phyloP scores from a whole-genome alignment of 805 yeast species.

The Cyberlindnera sargentensis region DNA sequence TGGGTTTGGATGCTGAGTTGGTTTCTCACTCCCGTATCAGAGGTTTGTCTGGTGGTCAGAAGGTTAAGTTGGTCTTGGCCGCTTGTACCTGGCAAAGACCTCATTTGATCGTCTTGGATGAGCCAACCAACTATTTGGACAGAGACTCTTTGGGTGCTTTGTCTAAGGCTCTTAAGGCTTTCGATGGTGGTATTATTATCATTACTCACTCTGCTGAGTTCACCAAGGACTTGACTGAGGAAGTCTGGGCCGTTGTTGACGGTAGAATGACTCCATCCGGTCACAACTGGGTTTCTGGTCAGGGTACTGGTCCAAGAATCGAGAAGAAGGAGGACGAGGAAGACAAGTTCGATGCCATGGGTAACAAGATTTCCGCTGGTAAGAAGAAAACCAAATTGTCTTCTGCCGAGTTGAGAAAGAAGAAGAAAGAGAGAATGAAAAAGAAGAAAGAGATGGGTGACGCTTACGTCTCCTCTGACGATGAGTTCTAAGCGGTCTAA shows the following conservation, averaged over 20 bases:
- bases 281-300: constrained; percentile 99
- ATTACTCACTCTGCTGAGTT: constrained; percentile 96
- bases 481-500: constrained; percentile 50
- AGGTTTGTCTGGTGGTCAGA: constrained; percentile 94
- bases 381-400: constrained; percentile 97
- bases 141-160: constrained; percentile 97
- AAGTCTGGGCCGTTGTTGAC: constrained; percentile 95
- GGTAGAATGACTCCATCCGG: constrained; percentile 87
- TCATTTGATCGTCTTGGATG: constrained; percentile 90
- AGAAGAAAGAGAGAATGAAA: constrained; percentile 99
- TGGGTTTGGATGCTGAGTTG: constrained; percentile 95
- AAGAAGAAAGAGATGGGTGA: constrained; percentile 99
- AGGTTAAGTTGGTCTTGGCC: constrained; percentile 96
- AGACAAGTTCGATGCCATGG: constrained; percentile 99
- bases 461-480: constrained; percentile 97
- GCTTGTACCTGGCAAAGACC: constrained; percentile 99
- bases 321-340: constrained; percentile 95
- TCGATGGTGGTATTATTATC: constrained; percentile 98
- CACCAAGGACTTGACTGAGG: constrained; percentile 96
- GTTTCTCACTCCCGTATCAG: constrained; percentile 98
- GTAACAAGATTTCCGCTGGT: constrained; percentile 96
- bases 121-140: constrained; percentile 97
- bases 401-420: constrained; percentile 99
- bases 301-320: constrained; percentile 99
- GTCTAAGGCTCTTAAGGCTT: constrained; percentile 95